A percentile compares a stretch with the other conserved stretches of the same genome.
Evolutionary conservation across 495 filamentous ascomycete genomes (phyloP).

Genomic region (Penicillium chermesinum): DNA sequence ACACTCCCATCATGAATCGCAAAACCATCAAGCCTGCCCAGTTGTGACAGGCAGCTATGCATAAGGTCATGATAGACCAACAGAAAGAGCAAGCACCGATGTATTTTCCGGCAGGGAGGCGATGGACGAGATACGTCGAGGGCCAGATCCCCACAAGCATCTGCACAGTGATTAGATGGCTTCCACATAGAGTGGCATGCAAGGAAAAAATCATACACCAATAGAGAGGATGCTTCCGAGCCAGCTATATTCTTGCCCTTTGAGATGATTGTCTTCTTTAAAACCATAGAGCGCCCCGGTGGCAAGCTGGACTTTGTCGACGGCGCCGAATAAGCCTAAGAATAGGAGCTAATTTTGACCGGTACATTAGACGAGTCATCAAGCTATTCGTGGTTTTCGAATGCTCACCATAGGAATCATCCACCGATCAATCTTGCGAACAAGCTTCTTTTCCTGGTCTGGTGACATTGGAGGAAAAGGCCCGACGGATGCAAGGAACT

Average conservation of each 20-base stretch:
- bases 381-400: too few species aligned
- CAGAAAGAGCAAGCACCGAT: background rate
- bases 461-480: too few species aligned
- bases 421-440: too few species aligned
- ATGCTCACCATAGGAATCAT: too few species aligned
- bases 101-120: background rate
- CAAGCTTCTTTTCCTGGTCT: too few species aligned
- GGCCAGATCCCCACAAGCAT: background rate
- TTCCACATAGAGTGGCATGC: constrained; percentile 43
- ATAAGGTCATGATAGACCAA: background rate
- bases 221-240: constrained; percentile 42
- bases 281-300: constrained; percentile 47
- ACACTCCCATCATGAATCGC: background rate
- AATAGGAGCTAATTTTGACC: too few species aligned
- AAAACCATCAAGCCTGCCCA: background rate
- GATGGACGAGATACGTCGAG: background rate
- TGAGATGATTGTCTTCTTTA: constrained; percentile 31
- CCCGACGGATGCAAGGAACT: too few species aligned
- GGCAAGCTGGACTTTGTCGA: constrained; percentile 50
- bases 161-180: constrained; percentile 25
- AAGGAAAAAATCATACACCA: constrained; percentile 29
- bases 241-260: constrained; percentile 46
- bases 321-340: too few species aligned
- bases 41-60: background rate
- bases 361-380: too few species aligned